Conservation (phyloP, 2,329 filamentous ascomycete genomes). For the Keithomyces neogunnii region DNA sequence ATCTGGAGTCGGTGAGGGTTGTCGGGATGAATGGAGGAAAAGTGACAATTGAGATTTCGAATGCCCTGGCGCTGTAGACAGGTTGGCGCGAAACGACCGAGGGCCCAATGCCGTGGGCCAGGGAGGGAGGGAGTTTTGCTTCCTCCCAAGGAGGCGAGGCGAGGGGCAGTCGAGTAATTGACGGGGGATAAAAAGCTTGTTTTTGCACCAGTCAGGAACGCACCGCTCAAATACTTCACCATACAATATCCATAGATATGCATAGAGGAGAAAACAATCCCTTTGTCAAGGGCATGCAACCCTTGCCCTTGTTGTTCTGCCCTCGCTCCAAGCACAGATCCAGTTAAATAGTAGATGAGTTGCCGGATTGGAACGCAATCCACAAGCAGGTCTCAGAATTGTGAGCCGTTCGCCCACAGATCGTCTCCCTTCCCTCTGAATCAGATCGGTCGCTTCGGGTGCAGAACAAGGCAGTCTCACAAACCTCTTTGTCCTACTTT, state of each 20-base stretch:
- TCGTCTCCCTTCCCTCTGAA: conserved; percentile 1
- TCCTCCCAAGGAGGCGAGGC: too few species aligned
- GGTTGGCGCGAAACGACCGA: conserved; percentile 7
- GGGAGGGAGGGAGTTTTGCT: not conserved
- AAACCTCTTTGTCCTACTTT: not conserved
- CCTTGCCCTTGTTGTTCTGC: too few species aligned
- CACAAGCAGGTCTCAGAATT: conserved; percentile 2
- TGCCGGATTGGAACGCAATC: not conserved
- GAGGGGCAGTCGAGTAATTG: too few species aligned
- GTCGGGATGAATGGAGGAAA: conserved; percentile 46
- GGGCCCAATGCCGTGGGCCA: conserved; percentile 1
- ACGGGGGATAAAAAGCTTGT: not conserved
- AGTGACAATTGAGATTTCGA: conserved; percentile 58
- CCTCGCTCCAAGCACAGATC: not conserved
- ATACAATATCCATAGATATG: not conserved
- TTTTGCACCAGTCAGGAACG: conserved; percentile 3
- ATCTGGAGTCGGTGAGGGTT: conserved; percentile 66
- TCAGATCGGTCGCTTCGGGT: conserved; percentile 2
- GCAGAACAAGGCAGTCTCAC: not conserved
- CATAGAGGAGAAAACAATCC: not conserved
- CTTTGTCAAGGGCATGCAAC: not conserved
- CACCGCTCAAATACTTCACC: not conserved
- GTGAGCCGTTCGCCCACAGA: not conserved
- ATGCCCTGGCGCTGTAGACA: conserved; percentile 38
- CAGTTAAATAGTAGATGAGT: not conserved